Evolutionary conservation across 768 basidiomycete genomes (phyloP).

Genomic region (Coprinellus micaceus): DNA sequence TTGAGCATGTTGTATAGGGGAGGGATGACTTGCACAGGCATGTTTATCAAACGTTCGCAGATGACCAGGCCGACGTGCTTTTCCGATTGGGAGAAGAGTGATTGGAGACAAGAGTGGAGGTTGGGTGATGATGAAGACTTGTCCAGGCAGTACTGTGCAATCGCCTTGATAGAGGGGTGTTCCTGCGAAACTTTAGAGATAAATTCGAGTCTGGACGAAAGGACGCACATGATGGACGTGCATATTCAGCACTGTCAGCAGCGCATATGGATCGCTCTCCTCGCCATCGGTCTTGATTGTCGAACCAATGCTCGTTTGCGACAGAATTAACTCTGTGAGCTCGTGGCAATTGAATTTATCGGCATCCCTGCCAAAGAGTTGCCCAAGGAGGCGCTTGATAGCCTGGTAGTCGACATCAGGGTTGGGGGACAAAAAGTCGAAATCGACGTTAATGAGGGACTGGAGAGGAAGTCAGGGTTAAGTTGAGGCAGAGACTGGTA

Average conservation of each 20-base stretch:
- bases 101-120: slow-evolving; percentile 52
- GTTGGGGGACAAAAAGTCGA: slow-evolving; percentile 91
- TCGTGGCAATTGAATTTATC: slow-evolving; percentile 66
- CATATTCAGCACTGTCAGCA: slow-evolving; percentile 83
- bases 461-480: slow-evolving; percentile 33
- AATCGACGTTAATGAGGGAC: slow-evolving; percentile 75
- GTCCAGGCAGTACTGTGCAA: slow-evolving; percentile 66
- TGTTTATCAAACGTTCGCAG: slow-evolving; percentile 88
- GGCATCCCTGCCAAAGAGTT: slow-evolving; percentile 74
- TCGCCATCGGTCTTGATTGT: slow-evolving; percentile 90
- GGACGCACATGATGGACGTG: slow-evolving; percentile 44
- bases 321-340: slow-evolving; percentile 75
- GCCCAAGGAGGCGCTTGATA: slow-evolving; percentile 65
- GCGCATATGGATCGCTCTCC: slow-evolving; percentile 87
- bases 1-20: slow-evolving; percentile 89
- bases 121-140: slow-evolving; percentile 46
- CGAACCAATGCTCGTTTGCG: slow-evolving; percentile 74
- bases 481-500: neutral
- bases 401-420: slow-evolving; percentile 82
- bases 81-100: slow-evolving; percentile 47
- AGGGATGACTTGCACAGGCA: slow-evolving; percentile 90
- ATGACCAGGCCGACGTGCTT: slow-evolving; percentile 78
- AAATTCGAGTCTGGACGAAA: neutral
- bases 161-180: slow-evolving; percentile 64
- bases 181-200: slow-evolving; percentile 41